Percentiles rank a stretch among this genome's conserved stretches.
These are phyloP conservation scores for sweet orange (Citrus sinensis) DNA, from an alignment of 345 rosid genomes.

Conservation along the genomic window DVS_A1.0 CM039165.1:26643001-26643500, in stretches of 20 bases:
- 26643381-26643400: slow-evolving; percentile 24
- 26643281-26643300: slow-evolving; percentile 36
- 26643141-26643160: slow-evolving; percentile 26
- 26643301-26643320: slow-evolving; percentile 30
- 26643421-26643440: slow-evolving; percentile 24
- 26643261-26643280: slow-evolving; percentile 33
- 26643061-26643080: slow-evolving; percentile 35
- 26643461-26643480: slow-evolving; percentile 29
- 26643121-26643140: slow-evolving; percentile 35
- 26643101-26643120: slow-evolving; percentile 36
- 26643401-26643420: slow-evolving; percentile 32
- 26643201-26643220: slow-evolving; percentile 43
- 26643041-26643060: slow-evolving; percentile 35
- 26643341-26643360: slow-evolving; percentile 33
- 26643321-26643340: slow-evolving; percentile 28
- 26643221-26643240: slow-evolving; percentile 25
- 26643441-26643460: slow-evolving; percentile 31
- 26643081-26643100: slow-evolving; percentile 27
- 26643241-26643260: slow-evolving; percentile 25
- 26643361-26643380: slow-evolving; percentile 21
- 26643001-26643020: slow-evolving; percentile 34
- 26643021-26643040: slow-evolving; percentile 42
- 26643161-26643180: slow-evolving; percentile 34
- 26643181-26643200: slow-evolving; percentile 20
- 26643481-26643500: slow-evolving; percentile 40